Percentiles rank a stretch among this genome's conserved stretches.
Conservation (phyloP, 2,329 filamentous ascomycete genomes). For the Tolypocladium sp. region DNA sequence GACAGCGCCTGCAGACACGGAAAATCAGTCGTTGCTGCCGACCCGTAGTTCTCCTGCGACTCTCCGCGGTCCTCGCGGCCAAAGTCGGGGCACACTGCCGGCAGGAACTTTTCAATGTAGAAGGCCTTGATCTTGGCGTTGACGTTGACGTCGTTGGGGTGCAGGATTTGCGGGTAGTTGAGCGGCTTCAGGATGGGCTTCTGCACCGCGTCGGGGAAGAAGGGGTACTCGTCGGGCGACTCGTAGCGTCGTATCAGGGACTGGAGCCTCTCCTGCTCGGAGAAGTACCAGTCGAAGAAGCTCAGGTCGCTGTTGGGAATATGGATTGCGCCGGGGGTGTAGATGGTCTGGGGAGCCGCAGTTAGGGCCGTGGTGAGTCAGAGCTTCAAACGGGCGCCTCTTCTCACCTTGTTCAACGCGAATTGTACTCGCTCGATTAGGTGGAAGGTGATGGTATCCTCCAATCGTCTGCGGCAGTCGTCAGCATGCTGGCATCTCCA, state of each 20-base stretch:
- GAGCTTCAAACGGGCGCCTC: neutral
- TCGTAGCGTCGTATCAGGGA: slow-evolving; percentile 91
- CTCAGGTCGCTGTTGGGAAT: slow-evolving; percentile 67
- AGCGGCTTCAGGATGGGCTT: slow-evolving; percentile 79
- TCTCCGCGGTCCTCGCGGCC: slow-evolving; percentile 74
- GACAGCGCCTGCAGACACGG: slow-evolving; percentile 82
- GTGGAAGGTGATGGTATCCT: slow-evolving; percentile 96
- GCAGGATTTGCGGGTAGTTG: slow-evolving; percentile 78
- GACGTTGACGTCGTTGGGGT: slow-evolving; percentile 82
- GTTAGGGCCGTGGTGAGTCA: neutral
- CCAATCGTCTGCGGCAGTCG: slow-evolving; percentile 59
- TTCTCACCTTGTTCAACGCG: slow-evolving; percentile 59
- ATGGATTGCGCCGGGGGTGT: slow-evolving; percentile 67
- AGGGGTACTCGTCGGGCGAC: slow-evolving; percentile 93
- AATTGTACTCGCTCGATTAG: slow-evolving; percentile 98
- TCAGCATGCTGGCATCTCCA: neutral
- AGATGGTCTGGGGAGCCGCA: slow-evolving; percentile 54
- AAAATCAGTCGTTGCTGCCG: slow-evolving; percentile 84
- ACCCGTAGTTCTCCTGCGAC: slow-evolving; percentile 90
- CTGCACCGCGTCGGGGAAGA: slow-evolving; percentile 78
- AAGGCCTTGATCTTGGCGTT: slow-evolving; percentile 79
- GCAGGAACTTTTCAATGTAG: slow-evolving; percentile 78
- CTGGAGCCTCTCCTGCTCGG: slow-evolving; percentile 82
- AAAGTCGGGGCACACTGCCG: slow-evolving; percentile 70
- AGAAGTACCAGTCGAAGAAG: slow-evolving; percentile 90